phyloP scores from a whole-genome alignment of 352 stramenopile genomes.

The Phytopythium helicoides region DNA sequence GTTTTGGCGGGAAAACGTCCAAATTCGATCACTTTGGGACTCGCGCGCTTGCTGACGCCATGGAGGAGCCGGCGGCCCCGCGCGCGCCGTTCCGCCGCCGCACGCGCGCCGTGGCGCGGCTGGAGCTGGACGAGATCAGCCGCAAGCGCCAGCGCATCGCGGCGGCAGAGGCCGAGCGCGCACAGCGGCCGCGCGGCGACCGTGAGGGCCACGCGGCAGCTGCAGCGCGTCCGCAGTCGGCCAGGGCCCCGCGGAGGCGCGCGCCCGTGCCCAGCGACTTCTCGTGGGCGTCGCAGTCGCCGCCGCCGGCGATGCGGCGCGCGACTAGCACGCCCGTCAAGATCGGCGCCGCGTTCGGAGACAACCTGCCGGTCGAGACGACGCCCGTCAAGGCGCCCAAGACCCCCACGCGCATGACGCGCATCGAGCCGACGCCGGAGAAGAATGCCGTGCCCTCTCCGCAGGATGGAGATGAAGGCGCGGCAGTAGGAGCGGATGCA shows the following conservation, averaged over 20 bases:
- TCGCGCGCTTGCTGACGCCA: not conserved
- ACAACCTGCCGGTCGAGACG: constrained; percentile 4
- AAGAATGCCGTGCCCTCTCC: constrained; percentile 29
- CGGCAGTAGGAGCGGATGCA: constrained; percentile 12
- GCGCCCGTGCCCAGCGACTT: not conserved
- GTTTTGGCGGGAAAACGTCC: too few relatives aligned
- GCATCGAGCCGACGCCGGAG: constrained; percentile 47
- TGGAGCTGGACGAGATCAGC: constrained; percentile 21
- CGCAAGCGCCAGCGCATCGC: constrained; percentile 22
- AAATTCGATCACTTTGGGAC: too few relatives aligned
- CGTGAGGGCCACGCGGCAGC: not conserved
- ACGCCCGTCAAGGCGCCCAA: constrained; percentile 13
- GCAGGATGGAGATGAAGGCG: constrained; percentile 18
- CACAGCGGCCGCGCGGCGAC: constrained; percentile 1
- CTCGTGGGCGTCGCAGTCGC: constrained; percentile 1
- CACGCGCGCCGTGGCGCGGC: constrained; percentile 27
- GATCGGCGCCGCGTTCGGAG: constrained; percentile 4
- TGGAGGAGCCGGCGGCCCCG: not conserved
- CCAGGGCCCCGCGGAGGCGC: not conserved
- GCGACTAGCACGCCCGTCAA: constrained; percentile 8
- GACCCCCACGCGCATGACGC: constrained; percentile 9
- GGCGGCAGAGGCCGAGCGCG: constrained; percentile 5
- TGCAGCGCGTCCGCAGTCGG: not conserved
- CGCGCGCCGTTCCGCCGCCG: constrained; percentile 15
- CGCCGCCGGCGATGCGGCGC: constrained; percentile 7